A percentile compares a stretch with the other conserved stretches of the same genome.
phyloP scores from a whole-genome alignment of 2,329 filamentous ascomycete genomes.

The Phialemonium atrogriseum region DNA sequence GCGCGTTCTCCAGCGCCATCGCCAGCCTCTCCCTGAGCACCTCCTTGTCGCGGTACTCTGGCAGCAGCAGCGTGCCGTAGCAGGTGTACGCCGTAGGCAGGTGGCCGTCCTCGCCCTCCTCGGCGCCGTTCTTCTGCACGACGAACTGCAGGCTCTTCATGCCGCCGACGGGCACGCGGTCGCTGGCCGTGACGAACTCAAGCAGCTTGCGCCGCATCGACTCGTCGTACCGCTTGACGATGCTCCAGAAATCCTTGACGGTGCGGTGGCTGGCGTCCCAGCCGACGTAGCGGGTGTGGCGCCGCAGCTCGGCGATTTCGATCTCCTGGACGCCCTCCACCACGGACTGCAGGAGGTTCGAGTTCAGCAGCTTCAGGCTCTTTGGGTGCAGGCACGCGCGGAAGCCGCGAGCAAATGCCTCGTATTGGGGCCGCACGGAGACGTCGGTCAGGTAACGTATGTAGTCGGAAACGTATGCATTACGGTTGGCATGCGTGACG shows the following conservation, averaged over 20 bases:
- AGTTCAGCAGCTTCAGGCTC: constrained; percentile 63
- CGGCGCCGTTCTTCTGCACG: constrained; percentile 68
- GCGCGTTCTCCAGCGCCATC: constrained; percentile 82
- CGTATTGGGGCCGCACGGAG: constrained; percentile 68
- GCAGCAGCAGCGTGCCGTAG: constrained; percentile 80
- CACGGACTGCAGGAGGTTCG: constrained; percentile 63
- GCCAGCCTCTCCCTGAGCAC: constrained; percentile 65
- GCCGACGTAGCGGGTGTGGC: constrained; percentile 69
- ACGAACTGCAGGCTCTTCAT: constrained; percentile 76
- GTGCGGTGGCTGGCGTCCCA: constrained; percentile 63
- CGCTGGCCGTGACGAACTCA: constrained; percentile 91
- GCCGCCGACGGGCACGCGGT: constrained; percentile 82
- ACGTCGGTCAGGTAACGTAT: constrained; percentile 73
- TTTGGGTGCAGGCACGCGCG: constrained; percentile 62
- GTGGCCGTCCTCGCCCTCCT: constrained; percentile 41
- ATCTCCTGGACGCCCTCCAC: constrained; percentile 81
- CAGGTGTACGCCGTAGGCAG: constrained; percentile 89
- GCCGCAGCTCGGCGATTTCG: constrained; percentile 64
- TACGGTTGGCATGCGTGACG: constrained; percentile 75
- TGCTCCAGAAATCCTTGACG: constrained; percentile 75
- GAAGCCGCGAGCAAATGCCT: constrained; percentile 78
- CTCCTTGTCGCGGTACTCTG: constrained; percentile 67
- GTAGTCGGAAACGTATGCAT: constrained; percentile 75
- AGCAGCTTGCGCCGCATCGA: constrained; percentile 68
- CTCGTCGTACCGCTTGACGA: constrained; percentile 61